phyloP scores from a whole-genome alignment of 306 rosid genomes.

The Parietaria judaica region DNA sequence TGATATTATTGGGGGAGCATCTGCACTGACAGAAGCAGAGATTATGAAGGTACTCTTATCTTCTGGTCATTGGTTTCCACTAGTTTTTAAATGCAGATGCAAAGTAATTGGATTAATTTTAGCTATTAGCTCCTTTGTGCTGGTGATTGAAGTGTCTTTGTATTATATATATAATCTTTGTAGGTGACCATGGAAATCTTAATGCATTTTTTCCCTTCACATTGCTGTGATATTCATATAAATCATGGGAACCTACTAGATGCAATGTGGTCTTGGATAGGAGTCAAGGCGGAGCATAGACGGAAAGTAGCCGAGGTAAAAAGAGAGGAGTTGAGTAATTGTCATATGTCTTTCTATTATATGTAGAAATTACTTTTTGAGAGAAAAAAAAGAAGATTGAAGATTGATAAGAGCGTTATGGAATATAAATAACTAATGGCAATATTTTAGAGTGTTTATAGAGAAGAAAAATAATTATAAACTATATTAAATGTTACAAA shows the following conservation, averaged over 20 bases:
- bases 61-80: conserved; percentile 1
- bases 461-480: no score
- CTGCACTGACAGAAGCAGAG: conserved; percentile 83
- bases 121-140: background rate
- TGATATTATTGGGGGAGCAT: conserved; percentile 85
- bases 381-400: no score
- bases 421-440: no score
- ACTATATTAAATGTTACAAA: no score
- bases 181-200: conserved; percentile 86
- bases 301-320: conserved; percentile 91
- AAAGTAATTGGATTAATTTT: background rate
- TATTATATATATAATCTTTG: background rate
- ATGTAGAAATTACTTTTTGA: no score
- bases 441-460: no score
- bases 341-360: no score
- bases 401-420: no score
- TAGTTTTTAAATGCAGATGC: background rate
- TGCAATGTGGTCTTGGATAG: conserved; percentile 96
- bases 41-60: conserved; percentile 62
- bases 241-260: conserved; percentile 77
- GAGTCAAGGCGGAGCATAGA: conserved; percentile 74
- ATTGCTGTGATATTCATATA: conserved; percentile 77
- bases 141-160: no score
- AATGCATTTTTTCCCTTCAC: conserved; percentile 43
- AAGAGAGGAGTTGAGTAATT: conserved; percentile 1